Evolutionary conservation across 1,284 basidiomycete species (phyloP), one percentile per base, ranked within the genome.

Genomic region (Marasmius oreades): DNA sequence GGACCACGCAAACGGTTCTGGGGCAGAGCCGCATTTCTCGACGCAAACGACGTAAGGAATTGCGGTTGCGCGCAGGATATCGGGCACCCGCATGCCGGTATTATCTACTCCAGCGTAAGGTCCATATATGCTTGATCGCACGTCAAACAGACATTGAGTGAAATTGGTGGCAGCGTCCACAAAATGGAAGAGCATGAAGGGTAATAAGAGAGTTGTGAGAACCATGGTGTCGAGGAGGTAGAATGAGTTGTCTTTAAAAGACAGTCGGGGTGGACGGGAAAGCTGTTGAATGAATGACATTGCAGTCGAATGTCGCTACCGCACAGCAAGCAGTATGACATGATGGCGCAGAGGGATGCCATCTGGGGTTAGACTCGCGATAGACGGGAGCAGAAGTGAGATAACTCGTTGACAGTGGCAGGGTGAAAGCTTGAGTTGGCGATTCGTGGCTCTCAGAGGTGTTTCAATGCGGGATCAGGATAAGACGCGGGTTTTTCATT

Each of bases 1-100:
- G 0, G 58, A 56, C 77, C 74, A 77, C 5, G 59, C 33, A 58
- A 76, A 76, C 7, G 67, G 45, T 47, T 70, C 69, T 4, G 64
- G 59, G 0, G 59, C 66, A 0, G 20, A 0, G 6, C 73, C 73
- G 53, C 76, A 77, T 3, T 62, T 58, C 0, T 26, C 3, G 12
- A 55, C 12, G 53, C 76, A 78, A 2, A 67, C 60, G 2, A 58
- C 10, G 33, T 70, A 73, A 1, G 69, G 68, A 5, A 73, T 62
- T 2, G 63, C 64, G 3, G 63, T 69, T 1, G 59, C 60, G 1
- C 47, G 12, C 2, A 59, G 37, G 22, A 63, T 57, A 37, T 65
- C 56, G 10, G 62, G 16, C 0, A 64, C 59, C 1, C 61, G 61
- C 36, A 50, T 56, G 10, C 70, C 69, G 23, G 61, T 54, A 52